Evolutionary conservation across 2,329 filamentous ascomycete genomes (phyloP).

Genomic region (Xylariaceae sp.): DNA sequence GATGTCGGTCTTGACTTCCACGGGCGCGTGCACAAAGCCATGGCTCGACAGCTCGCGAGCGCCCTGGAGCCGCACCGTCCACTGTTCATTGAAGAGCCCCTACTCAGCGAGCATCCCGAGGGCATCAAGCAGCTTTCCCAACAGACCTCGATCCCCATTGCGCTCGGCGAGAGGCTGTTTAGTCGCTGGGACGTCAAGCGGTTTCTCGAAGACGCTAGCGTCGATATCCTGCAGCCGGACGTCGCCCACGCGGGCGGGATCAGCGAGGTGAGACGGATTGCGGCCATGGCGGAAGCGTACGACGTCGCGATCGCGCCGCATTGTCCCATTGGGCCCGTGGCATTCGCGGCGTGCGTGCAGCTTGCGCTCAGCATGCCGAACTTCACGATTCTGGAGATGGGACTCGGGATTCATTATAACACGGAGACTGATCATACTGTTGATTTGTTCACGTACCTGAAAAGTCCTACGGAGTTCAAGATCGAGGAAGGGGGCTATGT

Average conservation of each 20-base stretch:
- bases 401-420: slow-evolving; percentile 75
- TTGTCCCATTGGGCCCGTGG: slow-evolving; percentile 67
- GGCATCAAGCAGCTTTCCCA: slow-evolving; percentile 55
- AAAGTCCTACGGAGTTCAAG: slow-evolving; percentile 59
- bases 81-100: slow-evolving; percentile 71
- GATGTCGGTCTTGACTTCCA: slow-evolving; percentile 75
- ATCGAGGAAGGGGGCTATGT: slow-evolving; percentile 60
- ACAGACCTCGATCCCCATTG: slow-evolving; percentile 59
- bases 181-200: slow-evolving; percentile 64
- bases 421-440: slow-evolving; percentile 45
- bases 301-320: slow-evolving; percentile 70
- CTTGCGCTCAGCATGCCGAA: slow-evolving; percentile 57
- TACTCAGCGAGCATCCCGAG: slow-evolving; percentile 63
- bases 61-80: slow-evolving; percentile 62
- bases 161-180: slow-evolving; percentile 66
- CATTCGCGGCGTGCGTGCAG: slow-evolving; percentile 65
- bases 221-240: slow-evolving; percentile 70
- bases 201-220: slow-evolving; percentile 61
- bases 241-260: slow-evolving; percentile 68
- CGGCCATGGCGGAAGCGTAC: slow-evolving; percentile 66
- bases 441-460: slow-evolving; percentile 62
- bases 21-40: slow-evolving; percentile 70
- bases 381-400: slow-evolving; percentile 74
- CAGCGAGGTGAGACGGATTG: slow-evolving; percentile 64
- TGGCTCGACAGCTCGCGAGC: slow-evolving; percentile 70